phyloP scores from a whole-genome alignment of 768 basidiomycete genomes.

The Serendipita sp. region DNA sequence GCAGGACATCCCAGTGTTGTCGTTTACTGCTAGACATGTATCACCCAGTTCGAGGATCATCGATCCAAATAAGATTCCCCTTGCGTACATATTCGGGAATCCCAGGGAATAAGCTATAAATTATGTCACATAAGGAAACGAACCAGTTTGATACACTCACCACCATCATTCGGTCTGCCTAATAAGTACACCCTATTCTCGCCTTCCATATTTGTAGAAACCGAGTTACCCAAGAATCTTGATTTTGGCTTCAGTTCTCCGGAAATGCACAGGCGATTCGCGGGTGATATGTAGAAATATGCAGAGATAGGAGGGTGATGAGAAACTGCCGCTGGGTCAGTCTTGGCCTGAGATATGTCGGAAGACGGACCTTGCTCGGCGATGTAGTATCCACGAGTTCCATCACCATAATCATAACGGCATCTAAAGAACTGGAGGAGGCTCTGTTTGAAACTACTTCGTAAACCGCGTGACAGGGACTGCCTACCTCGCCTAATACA shows the following conservation, averaged over 20 bases:
- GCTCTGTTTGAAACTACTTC: too few species aligned
- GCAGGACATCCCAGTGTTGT: slow-evolving; percentile 50
- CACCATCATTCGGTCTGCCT: slow-evolving; percentile 71
- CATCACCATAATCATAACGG: slow-evolving; percentile 79
- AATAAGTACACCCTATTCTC: slow-evolving; percentile 77
- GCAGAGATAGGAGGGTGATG: slow-evolving; percentile 90
- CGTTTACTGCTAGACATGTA: slow-evolving; percentile 68
- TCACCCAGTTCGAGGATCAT: slow-evolving; percentile 97
- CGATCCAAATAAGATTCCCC: slow-evolving; percentile 76
- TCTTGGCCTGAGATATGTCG: not conserved
- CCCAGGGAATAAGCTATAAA: slow-evolving; percentile 46
- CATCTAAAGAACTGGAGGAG: slow-evolving; percentile 65
- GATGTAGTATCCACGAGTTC: slow-evolving; percentile 88
- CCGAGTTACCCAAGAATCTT: slow-evolving; percentile 91
- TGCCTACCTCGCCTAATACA: slow-evolving; percentile 56
- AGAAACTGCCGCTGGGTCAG: slow-evolving; percentile 41
- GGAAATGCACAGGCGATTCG: slow-evolving; percentile 68
- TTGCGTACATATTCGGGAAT: slow-evolving; percentile 97
- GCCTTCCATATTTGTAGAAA: slow-evolving; percentile 91
- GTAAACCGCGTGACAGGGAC: too few species aligned
- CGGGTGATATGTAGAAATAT: slow-evolving; percentile 90
- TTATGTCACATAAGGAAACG: slow-evolving; percentile 8
- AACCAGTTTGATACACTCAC: slow-evolving; percentile 27
- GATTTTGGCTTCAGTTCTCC: slow-evolving; percentile 93
- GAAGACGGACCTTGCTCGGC: slow-evolving; percentile 68